Base-by-base conservation (phyloP, 129 eudicot species). In the Chrysanthemum lavandulifolium region DNA sequence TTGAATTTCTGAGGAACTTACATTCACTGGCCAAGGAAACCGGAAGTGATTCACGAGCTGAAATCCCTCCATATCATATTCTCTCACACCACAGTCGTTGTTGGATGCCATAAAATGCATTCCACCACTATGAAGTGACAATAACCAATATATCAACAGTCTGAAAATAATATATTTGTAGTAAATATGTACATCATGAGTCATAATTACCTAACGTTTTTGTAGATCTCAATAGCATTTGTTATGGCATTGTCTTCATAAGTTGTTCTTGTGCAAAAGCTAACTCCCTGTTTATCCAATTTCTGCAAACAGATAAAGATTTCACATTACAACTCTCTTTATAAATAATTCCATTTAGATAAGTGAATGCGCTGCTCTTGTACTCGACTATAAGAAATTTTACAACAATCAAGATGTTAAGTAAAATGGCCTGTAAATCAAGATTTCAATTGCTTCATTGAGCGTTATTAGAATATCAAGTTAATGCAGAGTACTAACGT, bases 1-100 rank as follows among this genome's bases (percentile, higher is more conserved):
- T 6, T 40, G 10, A 40, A 40, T 7, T 40, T 40, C 10, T 7
- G 10, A 40, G 64, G 53, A 67, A 82, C 96, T 85, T 2, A 93
- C 98, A 73, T 93, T 93, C 40, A 93, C 98, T 12, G 98, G 90
- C 98, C 98, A 93, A 63, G 97, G 92, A 78, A 82, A 93, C 25
- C 76, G 65, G 81, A 87, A 93, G 71, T 87, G 87, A 50, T 90
- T 90, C 31, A 71, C 47, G 49, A 83, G 92, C 84, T 93, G 95
- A 82, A 89, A 93, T 47, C 73, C 89, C 73, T 93, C 97, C 95
- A 93, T 84, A 82, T 93, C 95, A 79, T 77, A 93, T 33, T 87
- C 98, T 77, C 98, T 84, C 21, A 93, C 84, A 19, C 98, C 85
- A 77, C 92, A 87, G 69, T 93, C 98, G 51, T 93, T 93, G 73